Evolutionary conservation across 106 monocot genomes (phyloP).

Genomic region (Dendrobium chrysotoxum): DNA sequence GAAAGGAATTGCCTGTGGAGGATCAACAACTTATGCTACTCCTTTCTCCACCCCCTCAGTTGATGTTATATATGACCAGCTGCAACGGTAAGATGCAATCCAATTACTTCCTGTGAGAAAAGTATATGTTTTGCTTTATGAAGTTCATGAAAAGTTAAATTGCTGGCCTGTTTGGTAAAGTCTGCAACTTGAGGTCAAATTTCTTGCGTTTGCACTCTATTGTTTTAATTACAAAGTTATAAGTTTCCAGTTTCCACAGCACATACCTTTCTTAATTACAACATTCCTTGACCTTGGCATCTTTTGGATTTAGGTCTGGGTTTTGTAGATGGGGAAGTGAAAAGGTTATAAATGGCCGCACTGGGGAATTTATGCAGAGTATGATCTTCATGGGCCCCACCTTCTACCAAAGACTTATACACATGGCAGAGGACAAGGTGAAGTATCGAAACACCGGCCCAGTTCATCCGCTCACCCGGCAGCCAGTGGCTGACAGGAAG

Average conservation of each 20-base stretch:
- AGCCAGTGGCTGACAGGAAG: constrained; percentile 85
- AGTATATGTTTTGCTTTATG: neutral
- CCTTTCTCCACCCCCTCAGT: constrained; percentile 86
- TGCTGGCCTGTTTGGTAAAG: neutral
- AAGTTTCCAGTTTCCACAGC: too few species aligned
- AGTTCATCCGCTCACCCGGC: constrained; percentile 87
- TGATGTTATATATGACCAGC: constrained; percentile 73
- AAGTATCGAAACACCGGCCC: constrained; percentile 95
- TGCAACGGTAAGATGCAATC: constrained; percentile 56
- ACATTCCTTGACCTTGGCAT: neutral
- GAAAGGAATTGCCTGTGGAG: constrained; percentile 71
- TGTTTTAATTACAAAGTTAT: neutral
- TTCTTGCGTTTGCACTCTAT: neutral
- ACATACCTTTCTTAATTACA: too few species aligned
- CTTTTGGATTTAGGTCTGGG: constrained; percentile 42
- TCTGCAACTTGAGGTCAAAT: neutral
- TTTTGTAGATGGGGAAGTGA: constrained; percentile 86
- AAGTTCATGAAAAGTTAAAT: neutral
- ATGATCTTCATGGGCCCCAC: constrained; percentile 93
- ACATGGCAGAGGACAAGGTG: constrained; percentile 98
- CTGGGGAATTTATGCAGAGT: constrained; percentile 64
- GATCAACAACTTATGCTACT: constrained; percentile 56
- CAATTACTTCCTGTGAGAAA: neutral
- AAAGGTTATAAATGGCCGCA: constrained; percentile 62
- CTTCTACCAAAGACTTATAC: constrained; percentile 89